These are phyloP conservation scores for Bidens hawaiensis DNA, from an alignment of 140 eudicot species.

Conservation along the genomic window DNA sequence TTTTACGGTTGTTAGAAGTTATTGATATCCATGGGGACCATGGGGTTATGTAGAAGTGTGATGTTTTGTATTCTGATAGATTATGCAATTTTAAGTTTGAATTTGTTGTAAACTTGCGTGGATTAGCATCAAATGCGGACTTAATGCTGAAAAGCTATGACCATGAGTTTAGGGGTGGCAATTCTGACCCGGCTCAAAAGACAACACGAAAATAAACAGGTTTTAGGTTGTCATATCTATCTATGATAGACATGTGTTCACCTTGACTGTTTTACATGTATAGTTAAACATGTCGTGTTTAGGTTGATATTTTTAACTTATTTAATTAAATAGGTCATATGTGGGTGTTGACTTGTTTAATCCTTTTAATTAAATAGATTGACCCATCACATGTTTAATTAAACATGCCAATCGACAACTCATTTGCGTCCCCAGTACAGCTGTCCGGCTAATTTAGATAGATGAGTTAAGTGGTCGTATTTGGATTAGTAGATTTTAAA, in stretches of 20 bases:
- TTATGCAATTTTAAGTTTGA: neutral
- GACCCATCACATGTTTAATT: too few species aligned
- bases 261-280: too few species aligned
- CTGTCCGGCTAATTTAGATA: neutral
- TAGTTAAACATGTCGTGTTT: neutral
- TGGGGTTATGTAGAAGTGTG: slow-evolving; percentile 11
- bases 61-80: neutral
- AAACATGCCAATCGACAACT: neutral
- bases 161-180: too few species aligned
- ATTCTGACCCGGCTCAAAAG: too few species aligned
- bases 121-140: neutral
- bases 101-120: neutral
- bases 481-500: neutral
- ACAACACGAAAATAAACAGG: too few species aligned
- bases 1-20: neutral
- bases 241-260: neutral
- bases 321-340: too few species aligned
- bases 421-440: too few species aligned
- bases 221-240: too few species aligned
- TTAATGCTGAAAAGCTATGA: neutral
- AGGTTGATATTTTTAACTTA: neutral
- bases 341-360: too few species aligned
- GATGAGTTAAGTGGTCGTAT: neutral
- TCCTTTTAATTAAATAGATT: too few species aligned
- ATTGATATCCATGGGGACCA: neutral